phyloP scores from a whole-genome alignment of 192 early-diverging fungal genomes.

The Lobulomyces angularis region DNA sequence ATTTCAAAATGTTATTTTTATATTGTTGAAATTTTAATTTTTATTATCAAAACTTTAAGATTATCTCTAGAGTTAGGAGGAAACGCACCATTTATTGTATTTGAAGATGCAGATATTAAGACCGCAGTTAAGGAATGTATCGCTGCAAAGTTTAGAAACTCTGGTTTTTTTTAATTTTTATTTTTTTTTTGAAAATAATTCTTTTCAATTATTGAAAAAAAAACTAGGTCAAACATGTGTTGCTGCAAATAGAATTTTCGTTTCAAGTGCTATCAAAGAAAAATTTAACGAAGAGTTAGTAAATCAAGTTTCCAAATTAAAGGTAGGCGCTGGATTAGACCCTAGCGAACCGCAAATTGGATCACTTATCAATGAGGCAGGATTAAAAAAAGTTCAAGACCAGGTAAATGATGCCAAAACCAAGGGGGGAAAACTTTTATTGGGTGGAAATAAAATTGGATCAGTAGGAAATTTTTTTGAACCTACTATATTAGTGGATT shows the following conservation, averaged over 20 bases:
- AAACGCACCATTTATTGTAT: slow-evolving; percentile 37
- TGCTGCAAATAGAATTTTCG: slow-evolving; percentile 26
- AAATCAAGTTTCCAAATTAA: slow-evolving; percentile 38
- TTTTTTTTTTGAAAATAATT: too few species aligned
- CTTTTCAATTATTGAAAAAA: too few species aligned
- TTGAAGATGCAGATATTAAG: slow-evolving; percentile 26
- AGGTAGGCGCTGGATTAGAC: slow-evolving; percentile 65
- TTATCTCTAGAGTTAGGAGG: slow-evolving; percentile 35
- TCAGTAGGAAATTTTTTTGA: slow-evolving; percentile 62
- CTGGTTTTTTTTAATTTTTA: too few species aligned
- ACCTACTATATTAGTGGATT: slow-evolving; percentile 64
- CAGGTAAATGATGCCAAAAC: slow-evolving; percentile 60
- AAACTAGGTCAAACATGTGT: slow-evolving; percentile 40
- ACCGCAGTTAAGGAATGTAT: slow-evolving; percentile 27
- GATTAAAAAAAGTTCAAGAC: slow-evolving; percentile 51
- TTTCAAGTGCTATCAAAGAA: slow-evolving; percentile 22
- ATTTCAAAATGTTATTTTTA: background rate
- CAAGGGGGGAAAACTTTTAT: slow-evolving; percentile 56
- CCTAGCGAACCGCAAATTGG: slow-evolving; percentile 55
- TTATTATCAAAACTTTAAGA: too few species aligned
- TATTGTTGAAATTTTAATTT: background rate
- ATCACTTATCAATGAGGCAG: slow-evolving; percentile 63
- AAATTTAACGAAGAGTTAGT: slow-evolving; percentile 31
- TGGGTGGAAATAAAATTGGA: slow-evolving; percentile 43
- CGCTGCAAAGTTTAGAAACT: slow-evolving; percentile 23